Percentiles rank a stretch among this genome's conserved stretches.
Evolutionary conservation across 441 rosid species (phyloP).

Genomic region (Kokia cookei): DNA sequence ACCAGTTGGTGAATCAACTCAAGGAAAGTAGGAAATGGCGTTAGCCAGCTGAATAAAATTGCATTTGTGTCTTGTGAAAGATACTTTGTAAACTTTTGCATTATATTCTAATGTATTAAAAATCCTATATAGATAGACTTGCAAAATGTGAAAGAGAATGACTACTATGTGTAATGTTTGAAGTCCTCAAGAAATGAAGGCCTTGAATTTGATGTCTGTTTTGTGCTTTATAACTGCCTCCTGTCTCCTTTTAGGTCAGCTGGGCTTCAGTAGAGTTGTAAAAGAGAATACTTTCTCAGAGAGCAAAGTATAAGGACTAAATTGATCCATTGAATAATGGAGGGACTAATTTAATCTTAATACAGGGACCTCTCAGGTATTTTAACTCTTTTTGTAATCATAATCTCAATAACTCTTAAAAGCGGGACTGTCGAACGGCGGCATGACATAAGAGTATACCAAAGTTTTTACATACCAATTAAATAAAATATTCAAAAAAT

Average conservation of each 20-base stretch:
- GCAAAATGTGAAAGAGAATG: constrained; percentile 12
- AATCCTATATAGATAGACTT: constrained; percentile 7
- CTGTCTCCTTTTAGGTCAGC: not conserved
- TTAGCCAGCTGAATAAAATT: constrained; percentile 34
- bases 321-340: too few species aligned
- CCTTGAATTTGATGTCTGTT: constrained; percentile 9
- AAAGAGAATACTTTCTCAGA: not conserved
- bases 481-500: too few species aligned
- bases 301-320: not conserved
- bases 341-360: too few species aligned
- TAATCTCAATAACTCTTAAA: not conserved
- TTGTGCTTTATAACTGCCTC: not conserved
- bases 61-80: constrained; percentile 8
- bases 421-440: not conserved
- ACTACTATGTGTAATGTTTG: not conserved
- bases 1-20: constrained; percentile 24
- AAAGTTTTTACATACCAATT: too few species aligned
- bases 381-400: too few species aligned
- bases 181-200: constrained; percentile 14
- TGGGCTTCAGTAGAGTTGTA: not conserved
- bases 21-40: constrained; percentile 22
- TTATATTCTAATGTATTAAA: constrained; percentile 9
- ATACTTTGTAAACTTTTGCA: constrained; percentile 1
- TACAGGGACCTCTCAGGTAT: too few species aligned
- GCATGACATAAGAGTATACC: too few species aligned